A percentile compares a stretch with the other conserved stretches of the same genome.
These are phyloP conservation scores for Solanum peruvianum DNA, from an alignment of 257 asterid genomes.

Conservation along the genomic window DNA sequence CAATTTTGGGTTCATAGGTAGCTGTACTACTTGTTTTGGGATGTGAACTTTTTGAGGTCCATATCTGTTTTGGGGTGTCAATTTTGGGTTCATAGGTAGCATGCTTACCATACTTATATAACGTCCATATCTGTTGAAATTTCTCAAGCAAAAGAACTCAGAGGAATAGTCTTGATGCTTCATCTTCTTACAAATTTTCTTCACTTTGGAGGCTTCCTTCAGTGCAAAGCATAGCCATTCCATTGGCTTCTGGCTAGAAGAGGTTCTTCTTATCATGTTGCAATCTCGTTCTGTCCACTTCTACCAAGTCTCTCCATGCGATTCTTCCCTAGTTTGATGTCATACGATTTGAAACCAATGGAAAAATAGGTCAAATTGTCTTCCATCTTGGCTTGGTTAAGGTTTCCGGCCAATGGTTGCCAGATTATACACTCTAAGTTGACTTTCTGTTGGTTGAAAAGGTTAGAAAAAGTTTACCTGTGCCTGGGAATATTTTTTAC, in stretches of 20 bases:
- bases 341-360: not conserved
- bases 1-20: not conserved
- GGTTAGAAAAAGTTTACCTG: not conserved
- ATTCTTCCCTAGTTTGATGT: not conserved
- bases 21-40: not conserved
- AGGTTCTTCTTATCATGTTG: not conserved
- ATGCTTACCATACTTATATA: not conserved
- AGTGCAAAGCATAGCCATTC: not conserved
- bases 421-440: not conserved
- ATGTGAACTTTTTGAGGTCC: not conserved
- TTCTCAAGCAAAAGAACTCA: not conserved
- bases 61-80: not conserved
- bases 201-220: not conserved
- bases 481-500: not conserved
- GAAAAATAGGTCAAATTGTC: not conserved
- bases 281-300: not conserved
- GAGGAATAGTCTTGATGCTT: not conserved
- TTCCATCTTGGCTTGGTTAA: not conserved
- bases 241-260: not conserved
- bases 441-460: not conserved
- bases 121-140: not conserved
- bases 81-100: not conserved
- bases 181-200: not conserved
- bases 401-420: not conserved
- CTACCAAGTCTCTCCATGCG: not conserved